Percentiles rank a stretch among this genome's conserved stretches.
These are phyloP conservation scores for Colletotrichum gloeosporioides DNA, from an alignment of 2,329 filamentous ascomycete genomes.

Conservation along the genomic window DNA sequence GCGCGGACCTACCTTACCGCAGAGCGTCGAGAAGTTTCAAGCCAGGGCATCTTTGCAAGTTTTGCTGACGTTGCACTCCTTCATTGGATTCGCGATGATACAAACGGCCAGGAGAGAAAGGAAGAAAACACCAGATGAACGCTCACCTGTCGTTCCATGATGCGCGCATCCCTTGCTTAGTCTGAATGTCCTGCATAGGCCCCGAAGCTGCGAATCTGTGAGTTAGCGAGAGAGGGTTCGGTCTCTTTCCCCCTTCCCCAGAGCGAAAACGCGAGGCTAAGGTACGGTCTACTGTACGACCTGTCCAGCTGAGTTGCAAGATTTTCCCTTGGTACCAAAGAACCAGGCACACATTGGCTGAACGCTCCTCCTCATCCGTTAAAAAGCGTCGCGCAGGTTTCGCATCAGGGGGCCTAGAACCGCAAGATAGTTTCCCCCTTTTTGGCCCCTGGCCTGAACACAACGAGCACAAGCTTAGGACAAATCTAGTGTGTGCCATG, in stretches of 20 bases:
- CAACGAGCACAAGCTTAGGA: background rate
- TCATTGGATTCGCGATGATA: background rate
- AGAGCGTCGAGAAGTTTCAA: background rate
- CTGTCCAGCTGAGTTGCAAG: background rate
- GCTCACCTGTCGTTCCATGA: background rate
- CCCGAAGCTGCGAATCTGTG: background rate
- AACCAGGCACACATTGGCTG: background rate
- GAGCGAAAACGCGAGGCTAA: background rate
- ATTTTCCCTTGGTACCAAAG: background rate
- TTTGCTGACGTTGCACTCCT: background rate
- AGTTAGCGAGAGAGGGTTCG: background rate
- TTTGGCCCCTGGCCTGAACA: background rate
- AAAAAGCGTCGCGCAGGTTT: background rate
- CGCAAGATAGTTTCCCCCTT: background rate
- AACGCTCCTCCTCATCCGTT: background rate
- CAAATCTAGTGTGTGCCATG: background rate
- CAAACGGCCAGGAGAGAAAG: background rate
- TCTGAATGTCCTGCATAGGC: background rate
- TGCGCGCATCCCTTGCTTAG: background rate
- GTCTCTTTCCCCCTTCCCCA: background rate
- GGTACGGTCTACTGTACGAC: background rate
- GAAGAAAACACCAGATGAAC: background rate
- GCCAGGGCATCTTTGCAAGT: background rate
- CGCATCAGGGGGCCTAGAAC: background rate
- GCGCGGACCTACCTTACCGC: background rate